Conservation (phyloP, 768 basidiomycete species). For the Leccinum incarnatum region DNA sequence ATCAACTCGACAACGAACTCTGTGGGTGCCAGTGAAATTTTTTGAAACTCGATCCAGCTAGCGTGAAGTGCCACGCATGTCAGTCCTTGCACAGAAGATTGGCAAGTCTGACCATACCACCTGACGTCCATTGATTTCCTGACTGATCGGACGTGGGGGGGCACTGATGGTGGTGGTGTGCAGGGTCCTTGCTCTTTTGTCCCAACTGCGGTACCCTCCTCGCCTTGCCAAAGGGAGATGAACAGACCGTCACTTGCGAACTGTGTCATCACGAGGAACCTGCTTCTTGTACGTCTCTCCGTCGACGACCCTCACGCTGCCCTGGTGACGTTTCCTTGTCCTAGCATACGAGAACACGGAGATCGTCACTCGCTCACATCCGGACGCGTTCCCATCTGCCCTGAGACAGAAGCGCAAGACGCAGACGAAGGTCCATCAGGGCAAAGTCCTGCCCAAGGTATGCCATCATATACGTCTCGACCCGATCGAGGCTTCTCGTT, state of each 20-base stretch:
- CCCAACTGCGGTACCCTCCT: slow-evolving; percentile 90
- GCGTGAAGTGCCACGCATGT: slow-evolving; percentile 13
- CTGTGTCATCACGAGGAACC: slow-evolving; percentile 88
- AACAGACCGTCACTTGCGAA: slow-evolving; percentile 76
- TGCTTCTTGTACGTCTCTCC: slow-evolving; percentile 71
- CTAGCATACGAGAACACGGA: slow-evolving; percentile 90
- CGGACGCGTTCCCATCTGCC: slow-evolving; percentile 91
- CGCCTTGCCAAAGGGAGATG: slow-evolving; percentile 72
- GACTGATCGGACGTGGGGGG: not conserved
- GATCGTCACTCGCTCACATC: slow-evolving; percentile 87
- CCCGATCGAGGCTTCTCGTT: not conserved
- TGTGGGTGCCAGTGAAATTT: slow-evolving; percentile 10
- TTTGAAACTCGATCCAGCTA: not conserved
- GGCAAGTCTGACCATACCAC: slow-evolving; percentile 31
- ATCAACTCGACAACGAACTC: slow-evolving; percentile 2
- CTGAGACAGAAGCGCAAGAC: slow-evolving; percentile 87
- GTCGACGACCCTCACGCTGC: not conserved
- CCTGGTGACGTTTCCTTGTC: not conserved
- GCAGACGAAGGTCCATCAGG: slow-evolving; percentile 75
- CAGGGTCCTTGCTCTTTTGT: slow-evolving; percentile 93
- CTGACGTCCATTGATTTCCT: not conserved
- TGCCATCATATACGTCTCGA: slow-evolving; percentile 35
- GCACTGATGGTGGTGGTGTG: not conserved
- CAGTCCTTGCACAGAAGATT: slow-evolving; percentile 46
- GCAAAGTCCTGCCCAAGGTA: slow-evolving; percentile 66